Evolutionary conservation across 306 rosid genomes (phyloP).

Genomic region (Cucurbita moschata): DNA sequence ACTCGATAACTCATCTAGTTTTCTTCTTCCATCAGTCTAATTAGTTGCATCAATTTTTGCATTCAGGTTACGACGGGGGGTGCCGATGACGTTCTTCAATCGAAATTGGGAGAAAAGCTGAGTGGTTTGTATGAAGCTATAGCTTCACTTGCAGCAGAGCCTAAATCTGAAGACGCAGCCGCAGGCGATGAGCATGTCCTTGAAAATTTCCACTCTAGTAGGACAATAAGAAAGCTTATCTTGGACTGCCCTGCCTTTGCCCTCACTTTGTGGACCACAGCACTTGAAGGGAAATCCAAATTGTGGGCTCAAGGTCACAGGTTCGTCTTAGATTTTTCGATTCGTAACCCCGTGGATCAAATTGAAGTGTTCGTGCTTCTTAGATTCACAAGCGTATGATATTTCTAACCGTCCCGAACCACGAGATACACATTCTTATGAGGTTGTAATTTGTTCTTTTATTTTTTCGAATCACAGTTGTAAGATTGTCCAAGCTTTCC

Average conservation of each 20-base stretch:
- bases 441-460: neutral
- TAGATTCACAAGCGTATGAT: neutral
- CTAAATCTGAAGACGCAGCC: conserved; percentile 37
- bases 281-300: conserved; percentile 61
- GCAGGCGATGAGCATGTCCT: conserved; percentile 61
- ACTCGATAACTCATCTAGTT: neutral
- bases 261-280: conserved; percentile 60
- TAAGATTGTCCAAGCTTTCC: conserved; percentile 66
- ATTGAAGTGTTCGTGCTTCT: neutral
- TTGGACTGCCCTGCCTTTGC: conserved; percentile 77
- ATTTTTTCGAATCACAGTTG: conserved; percentile 32
- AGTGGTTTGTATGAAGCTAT: conserved; percentile 45
- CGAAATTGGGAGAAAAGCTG: conserved; percentile 54
- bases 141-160: conserved; percentile 51
- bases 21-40: neutral
- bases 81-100: conserved; percentile 57
- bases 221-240: conserved; percentile 70
- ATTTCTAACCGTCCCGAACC: neutral
- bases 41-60: neutral
- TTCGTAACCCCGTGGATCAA: neutral
- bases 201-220: conserved; percentile 76
- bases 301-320: conserved; percentile 39
- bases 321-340: neutral
- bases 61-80: conserved; percentile 69
- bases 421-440: neutral